Base-by-base conservation (phyloP, 495 filamentous ascomycete species). In the Beverwykella pulmonaria region DNA sequence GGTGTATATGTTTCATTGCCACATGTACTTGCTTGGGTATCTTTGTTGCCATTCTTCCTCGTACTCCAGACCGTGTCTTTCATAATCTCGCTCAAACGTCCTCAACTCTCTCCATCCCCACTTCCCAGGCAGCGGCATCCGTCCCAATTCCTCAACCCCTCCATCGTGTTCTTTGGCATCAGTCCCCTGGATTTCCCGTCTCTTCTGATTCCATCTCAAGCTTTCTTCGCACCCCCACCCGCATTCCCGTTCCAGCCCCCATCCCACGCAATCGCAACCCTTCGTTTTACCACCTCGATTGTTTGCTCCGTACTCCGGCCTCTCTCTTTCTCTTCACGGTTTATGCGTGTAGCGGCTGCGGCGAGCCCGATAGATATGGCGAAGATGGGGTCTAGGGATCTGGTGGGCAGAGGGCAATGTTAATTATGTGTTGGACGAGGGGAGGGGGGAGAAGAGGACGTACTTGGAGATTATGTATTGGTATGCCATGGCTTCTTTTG, bases 361-460 rank as follows among this genome's bases (percentile, higher is more conserved):
- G 82, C 80, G 15, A 84, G 54, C 12, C 89, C 94, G 73, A 97
- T 93, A 55, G 84, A 76, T 44, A 96, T 65, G 44, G 92, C 94
- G 74, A 97, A 98, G 67, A 97, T 71, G 20, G 93, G 94, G 73
- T 98, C 94, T 22, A 84, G 86, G 53, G 85, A 71, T 75, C 91
- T 93, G 19, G 36, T 14, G 14, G 58, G 29, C n/a, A n/a, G 52
- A 12, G 32, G 10, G 36, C 54, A 3, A 39, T 30, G 26, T 44
- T 30, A 39, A 25, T 56, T 22, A 20, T 57, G 15, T 5, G 27
- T 22, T 36, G 46, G 5, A 44, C 20, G 53, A 9, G 53, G 20
- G 53, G 30, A 59, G 49, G 36, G 30, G 23, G 10, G 48, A 29
- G 25, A 19, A 39, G 25, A 22, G 8, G 12, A 52, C 48, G 32